phyloP scores from a whole-genome alignment of 345 rosid genomes.

The Lepidium aucheri region DNA sequence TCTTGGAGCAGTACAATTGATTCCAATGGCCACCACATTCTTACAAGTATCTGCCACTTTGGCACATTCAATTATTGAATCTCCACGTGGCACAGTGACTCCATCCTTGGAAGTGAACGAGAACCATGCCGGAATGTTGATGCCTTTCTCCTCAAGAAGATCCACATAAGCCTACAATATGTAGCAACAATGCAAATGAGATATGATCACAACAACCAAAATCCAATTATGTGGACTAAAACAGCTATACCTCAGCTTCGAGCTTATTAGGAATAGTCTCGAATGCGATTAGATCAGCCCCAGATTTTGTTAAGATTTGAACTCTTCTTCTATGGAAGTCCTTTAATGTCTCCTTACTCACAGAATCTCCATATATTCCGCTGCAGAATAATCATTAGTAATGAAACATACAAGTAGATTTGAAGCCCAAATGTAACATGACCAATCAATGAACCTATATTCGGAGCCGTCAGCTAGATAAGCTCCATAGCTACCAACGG shows the following conservation, averaged over 20 bases:
- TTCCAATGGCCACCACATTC: slow-evolving; percentile 65
- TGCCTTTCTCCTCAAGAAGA: slow-evolving; percentile 70
- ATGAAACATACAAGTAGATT: background rate
- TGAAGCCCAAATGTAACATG: background rate
- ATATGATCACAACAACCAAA: background rate
- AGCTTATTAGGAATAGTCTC: slow-evolving; percentile 87
- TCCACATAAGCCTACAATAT: slow-evolving; percentile 59
- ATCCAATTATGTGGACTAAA: background rate
- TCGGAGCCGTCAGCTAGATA: slow-evolving; percentile 93
- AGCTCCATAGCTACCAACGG: slow-evolving; percentile 96
- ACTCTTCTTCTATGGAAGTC: slow-evolving; percentile 83
- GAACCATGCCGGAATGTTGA: slow-evolving; percentile 75
- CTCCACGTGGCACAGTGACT: slow-evolving; percentile 61
- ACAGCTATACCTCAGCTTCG: slow-evolving; percentile 64
- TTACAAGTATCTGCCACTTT: slow-evolving; percentile 65
- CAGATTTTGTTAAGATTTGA: slow-evolving; percentile 57
- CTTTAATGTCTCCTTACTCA: slow-evolving; percentile 56
- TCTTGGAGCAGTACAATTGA: slow-evolving; percentile 83
- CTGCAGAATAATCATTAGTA: slow-evolving; percentile 26
- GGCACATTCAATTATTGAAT: slow-evolving; percentile 61
- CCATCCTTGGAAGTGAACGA: slow-evolving; percentile 72
- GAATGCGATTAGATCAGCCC: slow-evolving; percentile 74
- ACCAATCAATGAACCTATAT: slow-evolving; percentile 44
- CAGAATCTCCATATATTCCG: slow-evolving; percentile 58
- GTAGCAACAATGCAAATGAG: background rate